Evolutionary conservation across 306 rosid species (phyloP).

Genomic region (Vigna mungo): DNA sequence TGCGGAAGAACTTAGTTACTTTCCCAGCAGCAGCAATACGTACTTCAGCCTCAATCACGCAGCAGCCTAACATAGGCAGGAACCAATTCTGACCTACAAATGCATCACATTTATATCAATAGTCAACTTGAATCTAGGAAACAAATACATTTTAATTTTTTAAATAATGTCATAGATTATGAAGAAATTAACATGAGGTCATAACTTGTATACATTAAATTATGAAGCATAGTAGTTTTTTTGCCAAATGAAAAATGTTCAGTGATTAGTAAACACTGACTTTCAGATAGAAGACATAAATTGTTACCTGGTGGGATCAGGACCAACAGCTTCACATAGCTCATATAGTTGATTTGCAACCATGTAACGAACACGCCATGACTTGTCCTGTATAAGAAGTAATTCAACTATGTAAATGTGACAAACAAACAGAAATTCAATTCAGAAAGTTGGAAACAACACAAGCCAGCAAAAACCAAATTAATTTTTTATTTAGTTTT

Average conservation of each 20-base stretch:
- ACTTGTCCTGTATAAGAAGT: slow-evolving; percentile 73
- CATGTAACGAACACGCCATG: slow-evolving; percentile 99
- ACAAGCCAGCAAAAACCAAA: slow-evolving; percentile 29
- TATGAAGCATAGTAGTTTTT: slow-evolving; percentile 7
- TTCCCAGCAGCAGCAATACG: slow-evolving; percentile 97
- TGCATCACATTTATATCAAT: slow-evolving; percentile 26
- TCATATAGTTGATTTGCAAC: slow-evolving; percentile 97
- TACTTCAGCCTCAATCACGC: slow-evolving; percentile 98
- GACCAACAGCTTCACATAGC: slow-evolving; percentile 98
- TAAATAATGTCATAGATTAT: slow-evolving; percentile 31
- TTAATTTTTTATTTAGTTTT: not conserved
- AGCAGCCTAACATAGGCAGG: slow-evolving; percentile 96
- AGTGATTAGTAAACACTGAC: slow-evolving; percentile 16
- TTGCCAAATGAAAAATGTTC: slow-evolving; percentile 6
- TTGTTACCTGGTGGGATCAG: slow-evolving; percentile 87
- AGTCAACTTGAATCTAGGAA: slow-evolving; percentile 41
- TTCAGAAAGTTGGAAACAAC: slow-evolving; percentile 24
- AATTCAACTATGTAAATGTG: slow-evolving; percentile 16
- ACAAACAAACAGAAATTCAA: slow-evolving; percentile 34
- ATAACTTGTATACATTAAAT: slow-evolving; percentile 20
- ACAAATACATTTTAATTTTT: slow-evolving; percentile 19
- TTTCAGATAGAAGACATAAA: slow-evolving; percentile 24
- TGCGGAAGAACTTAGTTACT: slow-evolving; percentile 90
- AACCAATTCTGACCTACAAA: slow-evolving; percentile 85
- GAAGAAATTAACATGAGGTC: slow-evolving; percentile 25